Conservation (phyloP, 192 early-diverging fungal species). For the Backusella liffmaniae region DNA sequence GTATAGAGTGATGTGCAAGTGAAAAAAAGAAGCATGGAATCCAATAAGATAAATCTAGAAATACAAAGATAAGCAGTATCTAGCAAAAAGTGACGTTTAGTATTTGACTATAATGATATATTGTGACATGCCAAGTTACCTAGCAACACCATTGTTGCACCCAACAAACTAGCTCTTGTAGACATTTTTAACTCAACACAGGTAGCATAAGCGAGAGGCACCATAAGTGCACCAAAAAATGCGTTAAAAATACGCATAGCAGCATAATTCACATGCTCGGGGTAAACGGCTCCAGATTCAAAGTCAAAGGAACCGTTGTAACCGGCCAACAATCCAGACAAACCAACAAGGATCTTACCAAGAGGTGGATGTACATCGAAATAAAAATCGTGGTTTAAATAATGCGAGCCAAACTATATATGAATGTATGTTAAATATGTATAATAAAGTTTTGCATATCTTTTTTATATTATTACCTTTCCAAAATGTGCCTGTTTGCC, state of each 20-base stretch:
- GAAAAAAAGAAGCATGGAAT: constrained; percentile 93
- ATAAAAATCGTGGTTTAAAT: constrained; percentile 93
- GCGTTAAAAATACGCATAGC: constrained; percentile 91
- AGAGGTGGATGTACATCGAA: constrained; percentile 98
- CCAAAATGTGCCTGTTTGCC: constrained; percentile 53
- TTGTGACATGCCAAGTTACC: constrained; percentile 48
- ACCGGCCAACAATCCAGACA: constrained; percentile 81
- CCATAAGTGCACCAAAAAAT: constrained; percentile 82
- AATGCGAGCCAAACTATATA: constrained; percentile 92
- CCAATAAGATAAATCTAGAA: constrained; percentile 89
- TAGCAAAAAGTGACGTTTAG: constrained; percentile 51
- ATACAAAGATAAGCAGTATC: constrained; percentile 77
- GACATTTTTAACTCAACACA: constrained; percentile 72
- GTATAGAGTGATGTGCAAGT: constrained; percentile 71
- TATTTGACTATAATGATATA: constrained; percentile 21
- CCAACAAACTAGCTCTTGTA: constrained; percentile 62
- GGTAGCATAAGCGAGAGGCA: constrained; percentile 90
- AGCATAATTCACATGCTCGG: constrained; percentile 78
- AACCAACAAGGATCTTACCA: constrained; percentile 93
- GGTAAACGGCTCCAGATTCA: constrained; percentile 76
- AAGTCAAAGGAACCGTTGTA: constrained; percentile 89
- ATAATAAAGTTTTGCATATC: not conserved
- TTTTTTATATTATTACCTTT: constrained; percentile 36
- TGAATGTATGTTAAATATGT: not conserved
- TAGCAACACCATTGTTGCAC: constrained; percentile 75